phyloP scores from a whole-genome alignment of 1,284 basidiomycete species.

The Abortiporus biennis region DNA sequence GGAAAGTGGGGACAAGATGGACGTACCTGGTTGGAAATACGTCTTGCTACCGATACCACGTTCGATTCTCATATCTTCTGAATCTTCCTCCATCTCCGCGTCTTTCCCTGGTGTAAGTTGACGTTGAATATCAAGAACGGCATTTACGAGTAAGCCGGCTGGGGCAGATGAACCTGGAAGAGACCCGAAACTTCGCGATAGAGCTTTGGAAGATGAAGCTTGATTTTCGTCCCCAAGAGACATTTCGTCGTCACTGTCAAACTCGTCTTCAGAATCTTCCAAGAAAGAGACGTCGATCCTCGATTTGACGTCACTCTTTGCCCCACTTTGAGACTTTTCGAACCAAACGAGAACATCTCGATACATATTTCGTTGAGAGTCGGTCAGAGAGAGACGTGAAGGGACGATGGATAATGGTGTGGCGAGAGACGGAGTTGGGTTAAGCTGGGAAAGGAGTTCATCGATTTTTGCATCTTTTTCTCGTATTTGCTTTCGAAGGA shows the following conservation, averaged over 20 bases:
- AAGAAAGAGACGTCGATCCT: slow-evolving; percentile 26
- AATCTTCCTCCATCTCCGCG: slow-evolving; percentile 9
- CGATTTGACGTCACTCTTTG: slow-evolving; percentile 6
- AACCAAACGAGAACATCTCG: slow-evolving; percentile 25
- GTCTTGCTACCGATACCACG: slow-evolving; percentile 22
- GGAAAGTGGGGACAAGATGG: not conserved
- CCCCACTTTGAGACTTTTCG: slow-evolving; percentile 20
- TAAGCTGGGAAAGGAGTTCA: slow-evolving; percentile 23
- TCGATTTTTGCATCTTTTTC: slow-evolving; percentile 30
- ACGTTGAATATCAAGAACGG: slow-evolving; percentile 19
- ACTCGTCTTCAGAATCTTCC: slow-evolving; percentile 23
- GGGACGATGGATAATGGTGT: slow-evolving; percentile 26
- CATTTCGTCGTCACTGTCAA: slow-evolving; percentile 21
- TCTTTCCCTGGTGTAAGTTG: slow-evolving; percentile 11
- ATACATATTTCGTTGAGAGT: slow-evolving; percentile 20
- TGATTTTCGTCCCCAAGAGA: slow-evolving; percentile 8
- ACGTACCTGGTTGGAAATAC: slow-evolving; percentile 26
- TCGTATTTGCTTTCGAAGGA: slow-evolving; percentile 27
- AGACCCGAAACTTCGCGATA: slow-evolving; percentile 7
- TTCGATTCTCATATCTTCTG: slow-evolving; percentile 10
- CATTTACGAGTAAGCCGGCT: slow-evolving; percentile 25
- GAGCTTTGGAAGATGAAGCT: slow-evolving; percentile 1
- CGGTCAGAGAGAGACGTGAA: slow-evolving; percentile 20
- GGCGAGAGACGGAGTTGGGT: slow-evolving; percentile 21
- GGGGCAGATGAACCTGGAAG: slow-evolving; percentile 22